phyloP scores from a whole-genome alignment of 2,329 filamentous ascomycete species.

The Emydomyces testavorans region DNA sequence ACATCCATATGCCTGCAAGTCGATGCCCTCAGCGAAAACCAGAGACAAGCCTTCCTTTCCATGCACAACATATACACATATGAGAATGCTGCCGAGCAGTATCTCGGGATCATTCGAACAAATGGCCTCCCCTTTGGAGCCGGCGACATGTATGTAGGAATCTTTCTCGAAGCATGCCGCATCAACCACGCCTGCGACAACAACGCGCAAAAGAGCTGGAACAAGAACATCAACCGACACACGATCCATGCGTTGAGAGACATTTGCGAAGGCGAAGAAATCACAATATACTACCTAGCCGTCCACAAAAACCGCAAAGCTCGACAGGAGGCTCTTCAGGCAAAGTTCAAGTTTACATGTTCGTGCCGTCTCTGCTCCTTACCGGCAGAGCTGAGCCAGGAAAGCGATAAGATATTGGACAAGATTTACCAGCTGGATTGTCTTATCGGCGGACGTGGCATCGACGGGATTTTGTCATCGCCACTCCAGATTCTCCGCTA shows the following conservation, averaged over 20 bases:
- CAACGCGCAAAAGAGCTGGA: constrained; percentile 16
- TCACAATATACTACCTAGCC: constrained; percentile 16
- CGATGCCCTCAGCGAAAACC: constrained; percentile 8
- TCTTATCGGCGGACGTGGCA: constrained; percentile 3
- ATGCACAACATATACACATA: constrained; percentile 13
- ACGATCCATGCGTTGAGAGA: constrained; percentile 16
- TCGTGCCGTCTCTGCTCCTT: constrained; percentile 12
- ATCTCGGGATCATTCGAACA: constrained; percentile 12
- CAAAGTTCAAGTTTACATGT: constrained; percentile 15
- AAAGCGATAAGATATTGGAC: constrained; percentile 9
- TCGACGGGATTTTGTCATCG: constrained; percentile 11
- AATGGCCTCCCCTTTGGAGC: constrained; percentile 14
- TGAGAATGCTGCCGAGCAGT: constrained; percentile 9
- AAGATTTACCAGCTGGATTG: constrained; percentile 12
- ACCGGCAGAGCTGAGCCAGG: constrained; percentile 1
- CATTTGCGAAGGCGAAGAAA: constrained; percentile 15
- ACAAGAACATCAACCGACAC: constrained; percentile 8
- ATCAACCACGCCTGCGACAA: constrained; percentile 17
- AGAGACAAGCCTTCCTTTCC: constrained; percentile 11
- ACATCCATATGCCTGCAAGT: not conserved
- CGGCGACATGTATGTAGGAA: constrained; percentile 7
- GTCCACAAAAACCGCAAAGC: not conserved
- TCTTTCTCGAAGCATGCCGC: constrained; percentile 13
- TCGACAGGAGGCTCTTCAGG: constrained; percentile 11
- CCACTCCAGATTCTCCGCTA: constrained; percentile 12